Evolutionary conservation across 352 stramenopile genomes (phyloP), one percentile per base, ranked within the genome.

Genomic region (Aphanomyces euteiches): DNA sequence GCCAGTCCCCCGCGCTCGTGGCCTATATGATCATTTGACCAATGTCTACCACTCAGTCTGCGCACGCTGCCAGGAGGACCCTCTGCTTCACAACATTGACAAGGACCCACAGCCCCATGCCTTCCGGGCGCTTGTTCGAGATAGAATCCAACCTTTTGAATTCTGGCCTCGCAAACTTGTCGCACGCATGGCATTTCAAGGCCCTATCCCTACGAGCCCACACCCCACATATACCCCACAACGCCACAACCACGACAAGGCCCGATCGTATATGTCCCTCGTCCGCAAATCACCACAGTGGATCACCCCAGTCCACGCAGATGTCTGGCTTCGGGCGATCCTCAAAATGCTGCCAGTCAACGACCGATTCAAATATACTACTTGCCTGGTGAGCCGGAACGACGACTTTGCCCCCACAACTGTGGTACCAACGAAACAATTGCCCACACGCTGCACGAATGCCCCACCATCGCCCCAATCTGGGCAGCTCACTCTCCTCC

Each of bases 281-380:
- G 4, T 41, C 17, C 61, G n/a, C 15, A 34, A 36, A 2, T 12
- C 59, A 1, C 1, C 3, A 2, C 40, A 19, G 5, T 21, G 1
- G 5, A 1, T 21, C 61, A 48, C 43, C 1, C 48, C 61, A 7
- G 47, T 69, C 17, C 61, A 69, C 5, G 45, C 61, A 13, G 61
- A 69, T 39, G 61, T 69, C 1, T 59, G 61, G 61, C 45, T 58
- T 1, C 4, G 61, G 1, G 12, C 38, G 1, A 3, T 21, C 10
- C 28, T 60, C 15, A 7, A 60, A 17, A 58, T 58, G 50, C 50
- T 58, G 1, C 15, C 21, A 3, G 50, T 58, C 1, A 58, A 19
- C 50, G 15, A 17, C 8, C 7, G 1, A 1, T 36, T 19, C 15
- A 10, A 8, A 19, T 58, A n/a, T n/a, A 19, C 17, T 12, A 1